These are phyloP conservation scores for Yamadazyma dendronema DNA, from an alignment of 1,139 yeast species.

Conservation along the genomic window DNA sequence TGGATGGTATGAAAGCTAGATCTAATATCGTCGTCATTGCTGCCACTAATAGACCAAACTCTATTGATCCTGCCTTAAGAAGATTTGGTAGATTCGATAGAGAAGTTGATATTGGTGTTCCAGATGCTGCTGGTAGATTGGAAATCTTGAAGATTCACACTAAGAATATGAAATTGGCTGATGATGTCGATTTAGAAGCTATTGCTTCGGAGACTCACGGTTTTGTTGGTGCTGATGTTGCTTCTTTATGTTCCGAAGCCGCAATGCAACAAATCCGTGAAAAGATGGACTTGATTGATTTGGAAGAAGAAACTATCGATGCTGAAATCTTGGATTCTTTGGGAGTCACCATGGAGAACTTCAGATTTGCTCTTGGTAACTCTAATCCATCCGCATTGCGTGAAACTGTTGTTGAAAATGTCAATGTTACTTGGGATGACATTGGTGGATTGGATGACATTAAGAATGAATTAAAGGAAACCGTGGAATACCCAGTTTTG, in stretches of 20 bases:
- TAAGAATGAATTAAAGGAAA: conserved; percentile 95
- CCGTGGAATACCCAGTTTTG: conserved; percentile 97
- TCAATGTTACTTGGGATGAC: conserved; percentile 98
- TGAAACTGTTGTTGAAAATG: conserved; percentile 98
- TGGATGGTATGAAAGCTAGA: conserved; percentile 99
- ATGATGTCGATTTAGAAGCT: conserved; percentile 92
- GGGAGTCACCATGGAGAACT: conserved; percentile 99
- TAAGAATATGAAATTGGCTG: conserved; percentile 95
- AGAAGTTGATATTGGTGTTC: conserved; percentile 98
- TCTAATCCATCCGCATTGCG: conserved; percentile 99
- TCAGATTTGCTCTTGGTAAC: conserved; percentile 95
- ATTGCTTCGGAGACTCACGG: conserved; percentile 84
- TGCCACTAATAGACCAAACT: conserved; percentile 93
- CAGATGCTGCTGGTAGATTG: conserved; percentile 97
- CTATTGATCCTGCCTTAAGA: conserved; percentile 97
- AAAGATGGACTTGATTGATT: conserved; percentile 96
- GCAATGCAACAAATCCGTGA: conserved; percentile 95
- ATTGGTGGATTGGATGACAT: conserved; percentile 94
- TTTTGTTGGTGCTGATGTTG: conserved; percentile 87
- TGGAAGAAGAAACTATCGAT: conserved; percentile 96
- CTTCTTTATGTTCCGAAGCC: conserved; percentile 95
- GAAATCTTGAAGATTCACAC: conserved; percentile 87
- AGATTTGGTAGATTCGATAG: conserved; percentile 99
- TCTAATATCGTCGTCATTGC: conserved; percentile 91
- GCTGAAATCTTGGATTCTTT: conserved; percentile 95